A percentile compares a stretch with the other conserved stretches of the same genome.
Conservation (phyloP, 148 eudicot species). For the Camellia granthamiana region DNA sequence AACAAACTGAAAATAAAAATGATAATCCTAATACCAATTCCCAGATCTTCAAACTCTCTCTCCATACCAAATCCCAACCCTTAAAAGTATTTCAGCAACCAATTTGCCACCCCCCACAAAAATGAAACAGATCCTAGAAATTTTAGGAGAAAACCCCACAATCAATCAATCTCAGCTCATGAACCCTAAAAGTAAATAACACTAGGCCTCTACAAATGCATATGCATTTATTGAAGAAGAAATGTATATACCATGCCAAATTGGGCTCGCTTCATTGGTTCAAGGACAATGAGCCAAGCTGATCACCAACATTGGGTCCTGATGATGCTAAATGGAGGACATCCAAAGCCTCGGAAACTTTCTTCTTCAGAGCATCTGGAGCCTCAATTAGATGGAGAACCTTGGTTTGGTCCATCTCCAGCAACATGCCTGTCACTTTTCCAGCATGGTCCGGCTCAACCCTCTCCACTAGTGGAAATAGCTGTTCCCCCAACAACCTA, state of each 20-base stretch:
- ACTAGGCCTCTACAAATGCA: not conserved
- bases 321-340: too few relatives aligned
- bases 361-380: constrained; percentile 47
- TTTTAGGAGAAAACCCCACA: not conserved
- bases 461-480: constrained; percentile 42
- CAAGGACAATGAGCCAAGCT: constrained; percentile 25
- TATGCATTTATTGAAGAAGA: not conserved
- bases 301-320: constrained; percentile 25
- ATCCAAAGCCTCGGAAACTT: constrained; percentile 29
- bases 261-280: constrained; percentile 3
- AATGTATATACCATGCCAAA: not conserved
- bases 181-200: not conserved
- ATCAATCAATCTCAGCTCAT: not conserved
- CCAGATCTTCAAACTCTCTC: too few relatives aligned
- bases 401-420: constrained; percentile 38
- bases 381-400: constrained; percentile 51
- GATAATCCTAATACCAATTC: too few relatives aligned
- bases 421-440: too few relatives aligned
- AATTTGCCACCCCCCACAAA: too few relatives aligned
- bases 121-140: not conserved
- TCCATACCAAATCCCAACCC: too few relatives aligned
- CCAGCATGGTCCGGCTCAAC: constrained; percentile 31
- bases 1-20: too few relatives aligned
- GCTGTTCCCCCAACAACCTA: constrained; percentile 33
- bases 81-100: too few relatives aligned